Evolutionary conservation across 495 filamentous ascomycete genomes (phyloP), one percentile per base, ranked within the genome.

Genomic region (Tuber magnatum): DNA sequence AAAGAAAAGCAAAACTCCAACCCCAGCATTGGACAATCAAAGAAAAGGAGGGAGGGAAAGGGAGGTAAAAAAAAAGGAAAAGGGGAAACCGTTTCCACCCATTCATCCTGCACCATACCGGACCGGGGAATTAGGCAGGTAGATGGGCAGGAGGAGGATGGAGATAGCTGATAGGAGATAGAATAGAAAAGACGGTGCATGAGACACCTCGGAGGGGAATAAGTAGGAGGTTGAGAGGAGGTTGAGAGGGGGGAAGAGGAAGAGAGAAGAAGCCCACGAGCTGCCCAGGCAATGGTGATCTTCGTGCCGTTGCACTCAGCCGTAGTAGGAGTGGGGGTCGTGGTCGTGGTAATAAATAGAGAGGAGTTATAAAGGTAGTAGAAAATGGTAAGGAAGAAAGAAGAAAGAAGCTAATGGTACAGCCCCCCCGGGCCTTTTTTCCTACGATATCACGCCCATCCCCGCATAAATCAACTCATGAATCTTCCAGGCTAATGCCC

Each of bases 391-490:
- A 20, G 9, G 72, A 69, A n/a, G n/a, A 74, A 22, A 42, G 56
- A 73, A 74, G 51, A 74, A 71, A 38, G 69, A 74, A 72, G 38
- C n/a, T 41, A 74, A 74, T 70, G 38, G 18, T 51, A 69, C 68
- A 42, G 18, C 10, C 32, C 22, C 35, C 42, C n/a, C 51, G 38
- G 40, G 22, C 41, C 46, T 20, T 32, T 28, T 28, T 39, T 32
- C 69, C 14, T 42, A 41, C 18, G 28, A 7, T 14, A 38, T 41
- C 22, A 38, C 41, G 28, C 72, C 9, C 42, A 41, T 1, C 68
- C 46, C n/a, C 20, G 42, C 71, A 79, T 71, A 38, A 41, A 79
- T 76, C 38, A 78, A 56, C 38, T 69, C 71, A 72, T 81, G 80
- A 48, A 81, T 76, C 24, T 39, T 69, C 56, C 28, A 73, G 40